A percentile compares a stretch with the other conserved stretches of the same genome.
Conservation (phyloP, 2,329 filamentous ascomycete species). For the Alternaria panax region DNA sequence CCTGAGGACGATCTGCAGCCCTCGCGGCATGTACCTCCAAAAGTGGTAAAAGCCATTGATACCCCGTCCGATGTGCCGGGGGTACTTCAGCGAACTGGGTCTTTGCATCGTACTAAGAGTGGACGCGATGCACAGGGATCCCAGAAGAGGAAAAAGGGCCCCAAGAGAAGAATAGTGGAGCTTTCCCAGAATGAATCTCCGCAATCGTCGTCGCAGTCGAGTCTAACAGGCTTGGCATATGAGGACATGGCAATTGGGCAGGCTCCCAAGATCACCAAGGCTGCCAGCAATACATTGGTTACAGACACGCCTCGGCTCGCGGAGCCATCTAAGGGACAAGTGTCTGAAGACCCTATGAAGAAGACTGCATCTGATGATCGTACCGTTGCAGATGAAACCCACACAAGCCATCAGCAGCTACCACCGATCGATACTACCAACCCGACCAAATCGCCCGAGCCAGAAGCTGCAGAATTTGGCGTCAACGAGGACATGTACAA, state of each 20-base stretch:
- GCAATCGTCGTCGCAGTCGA: constrained; percentile 38
- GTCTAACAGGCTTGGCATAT: constrained; percentile 40
- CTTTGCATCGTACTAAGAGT: constrained; percentile 48
- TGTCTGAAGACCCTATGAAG: constrained; percentile 42
- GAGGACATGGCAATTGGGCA: constrained; percentile 29
- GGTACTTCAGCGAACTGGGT: constrained; percentile 32
- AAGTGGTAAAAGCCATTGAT: constrained; percentile 49
- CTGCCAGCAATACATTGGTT: constrained; percentile 15
- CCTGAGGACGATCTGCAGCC: constrained; percentile 66
- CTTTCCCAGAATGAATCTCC: constrained; percentile 58
- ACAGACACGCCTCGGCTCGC: constrained; percentile 37
- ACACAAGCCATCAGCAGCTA: constrained; percentile 37
- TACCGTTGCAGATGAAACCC: constrained; percentile 27
- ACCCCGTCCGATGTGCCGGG: constrained; percentile 25
- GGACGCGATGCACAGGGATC: constrained; percentile 53
- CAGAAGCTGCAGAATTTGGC: constrained; percentile 63
- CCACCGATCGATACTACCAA: constrained; percentile 44
- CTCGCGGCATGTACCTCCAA: constrained; percentile 67
- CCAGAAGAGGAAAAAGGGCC: constrained; percentile 65
- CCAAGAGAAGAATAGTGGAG: constrained; percentile 65
- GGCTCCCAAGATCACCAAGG: constrained; percentile 27
- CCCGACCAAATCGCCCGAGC: constrained; percentile 23
- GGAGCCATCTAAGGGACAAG: constrained; percentile 32
- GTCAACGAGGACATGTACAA: constrained; percentile 79
- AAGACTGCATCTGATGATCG: constrained; percentile 32